Base-by-base conservation (phyloP, 768 basidiomycete species). In the Hygrocybe punicea region DNA sequence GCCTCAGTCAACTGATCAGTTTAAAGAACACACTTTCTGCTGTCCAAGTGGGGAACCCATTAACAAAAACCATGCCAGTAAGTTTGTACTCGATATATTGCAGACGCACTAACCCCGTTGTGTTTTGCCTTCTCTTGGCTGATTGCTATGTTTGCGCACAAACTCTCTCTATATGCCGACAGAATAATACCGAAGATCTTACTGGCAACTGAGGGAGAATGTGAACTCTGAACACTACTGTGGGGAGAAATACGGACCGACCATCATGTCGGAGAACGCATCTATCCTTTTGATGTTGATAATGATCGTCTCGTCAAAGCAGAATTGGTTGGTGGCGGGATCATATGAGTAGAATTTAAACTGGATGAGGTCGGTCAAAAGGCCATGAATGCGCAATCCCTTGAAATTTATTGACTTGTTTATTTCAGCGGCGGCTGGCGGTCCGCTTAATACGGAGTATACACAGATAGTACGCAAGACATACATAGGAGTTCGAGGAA, bases 341-440 rank as follows among this genome's bases (percentile, higher is more conserved):
- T 66, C 37, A 49, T 66, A 66, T 16, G 65, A 65, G 57, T 66
- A 66, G 42, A 63, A 63, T 21, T 57, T 29, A 42, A 66, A 66
- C 16, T 40, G n/a, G 34, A 39, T 59, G 58, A 64, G 60, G 46
- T 66, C 58, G 33, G 65, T 66, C 11, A 66, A 60, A 37, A 66
- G 60, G 29, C 64, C 65, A 57, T 66, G 60, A 23, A 65, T 51
- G 39, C 65, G 62, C 39, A 65, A 57, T 29, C 48, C 51, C 39
- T 10, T 46, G 42, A 65, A 62, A 25, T 60, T 37, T 29, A 39
- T 54, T 19, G 21, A 24, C 58, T 57, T 51, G 40, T 63, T 63
- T 33, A 13, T 29, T 63, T 55, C 42, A 52, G 60, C 62, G 53
- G 62, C 62, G n/a, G 62, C 62, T 62, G 51, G 51, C n/a, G 51